A percentile compares a stretch with the other conserved stretches of the same genome.
Conservation (phyloP, 345 rosid genomes). For the Syzygium aromaticum region DNA sequence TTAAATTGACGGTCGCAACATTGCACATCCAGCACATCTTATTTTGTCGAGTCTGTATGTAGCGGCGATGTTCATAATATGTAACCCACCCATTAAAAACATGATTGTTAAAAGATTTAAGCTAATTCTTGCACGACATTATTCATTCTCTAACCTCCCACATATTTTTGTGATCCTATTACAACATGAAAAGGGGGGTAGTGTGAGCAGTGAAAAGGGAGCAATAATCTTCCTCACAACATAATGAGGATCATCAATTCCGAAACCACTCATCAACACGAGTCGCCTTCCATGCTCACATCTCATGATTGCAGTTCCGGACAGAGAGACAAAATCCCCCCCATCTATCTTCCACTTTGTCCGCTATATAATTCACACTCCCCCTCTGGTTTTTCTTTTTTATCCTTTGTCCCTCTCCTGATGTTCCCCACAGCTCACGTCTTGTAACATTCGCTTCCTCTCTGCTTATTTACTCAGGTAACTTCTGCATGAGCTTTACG, state of each 20-base stretch:
- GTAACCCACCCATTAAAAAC: neutral
- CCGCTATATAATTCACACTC: neutral
- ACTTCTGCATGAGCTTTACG: neutral
- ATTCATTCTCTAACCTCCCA: neutral
- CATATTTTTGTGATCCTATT: neutral
- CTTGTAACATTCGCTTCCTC: neutral
- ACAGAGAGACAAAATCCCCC: neutral
- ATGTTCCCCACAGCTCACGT: neutral
- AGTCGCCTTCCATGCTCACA: constrained; percentile 88
- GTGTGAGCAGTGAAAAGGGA: neutral
- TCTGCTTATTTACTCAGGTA: neutral
- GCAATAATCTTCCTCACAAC: neutral
- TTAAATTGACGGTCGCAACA: neutral
- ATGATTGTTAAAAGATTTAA: neutral
- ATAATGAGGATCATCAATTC: constrained; percentile 21
- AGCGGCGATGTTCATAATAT: neutral
- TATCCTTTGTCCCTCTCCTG: neutral
- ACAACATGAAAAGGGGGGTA: neutral
- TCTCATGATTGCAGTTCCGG: constrained; percentile 92
- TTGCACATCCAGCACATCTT: neutral
- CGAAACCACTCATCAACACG: constrained; percentile 38
- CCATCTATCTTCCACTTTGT: neutral
- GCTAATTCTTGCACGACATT: neutral
- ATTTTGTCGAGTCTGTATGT: neutral
- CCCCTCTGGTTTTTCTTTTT: constrained; percentile 42